Percentiles rank a stretch among this genome's conserved stretches.
These are phyloP conservation scores for Suillus brevipes DNA, from an alignment of 768 basidiomycete species.

Conservation along the genomic window DNA sequence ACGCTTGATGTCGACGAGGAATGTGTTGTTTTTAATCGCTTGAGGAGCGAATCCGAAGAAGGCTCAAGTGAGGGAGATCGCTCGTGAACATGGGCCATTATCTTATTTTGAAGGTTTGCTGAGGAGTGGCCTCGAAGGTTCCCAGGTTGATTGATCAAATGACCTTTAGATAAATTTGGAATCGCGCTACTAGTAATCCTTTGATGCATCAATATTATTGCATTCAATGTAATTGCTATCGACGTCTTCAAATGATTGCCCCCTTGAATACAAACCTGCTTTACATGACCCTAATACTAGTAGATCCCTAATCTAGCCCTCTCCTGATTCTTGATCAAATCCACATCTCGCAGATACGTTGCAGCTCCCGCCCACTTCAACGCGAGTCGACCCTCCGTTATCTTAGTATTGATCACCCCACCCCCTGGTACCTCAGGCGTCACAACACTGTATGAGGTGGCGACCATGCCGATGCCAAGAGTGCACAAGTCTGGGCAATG, in stretches of 20 bases:
- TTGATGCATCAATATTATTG: neutral
- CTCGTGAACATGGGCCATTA: slow-evolving; percentile 48
- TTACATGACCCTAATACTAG: neutral
- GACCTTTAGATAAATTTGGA: neutral
- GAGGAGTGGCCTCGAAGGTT: neutral
- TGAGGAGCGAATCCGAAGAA: slow-evolving; percentile 26
- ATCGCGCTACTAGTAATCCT: neutral
- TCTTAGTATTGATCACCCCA: slow-evolving; percentile 1
- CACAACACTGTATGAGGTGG: neutral
- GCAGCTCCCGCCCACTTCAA: neutral
- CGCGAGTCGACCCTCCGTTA: neutral
- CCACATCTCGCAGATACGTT: neutral
- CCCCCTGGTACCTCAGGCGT: neutral
- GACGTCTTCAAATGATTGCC: neutral
- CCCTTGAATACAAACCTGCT: neutral
- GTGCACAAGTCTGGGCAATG: neutral
- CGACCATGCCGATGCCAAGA: neutral
- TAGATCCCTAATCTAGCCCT: neutral
- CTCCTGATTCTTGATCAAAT: neutral
- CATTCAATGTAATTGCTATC: neutral
- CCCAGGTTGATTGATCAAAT: neutral
- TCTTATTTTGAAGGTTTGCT: slow-evolving; percentile 9
- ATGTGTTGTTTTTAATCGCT: slow-evolving; percentile 41
- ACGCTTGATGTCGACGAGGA: slow-evolving; percentile 18
- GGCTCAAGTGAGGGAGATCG: slow-evolving; percentile 45